Evolutionary conservation across 495 filamentous ascomycete genomes (phyloP).

Genomic region (Pseudotulostoma volvatum): DNA sequence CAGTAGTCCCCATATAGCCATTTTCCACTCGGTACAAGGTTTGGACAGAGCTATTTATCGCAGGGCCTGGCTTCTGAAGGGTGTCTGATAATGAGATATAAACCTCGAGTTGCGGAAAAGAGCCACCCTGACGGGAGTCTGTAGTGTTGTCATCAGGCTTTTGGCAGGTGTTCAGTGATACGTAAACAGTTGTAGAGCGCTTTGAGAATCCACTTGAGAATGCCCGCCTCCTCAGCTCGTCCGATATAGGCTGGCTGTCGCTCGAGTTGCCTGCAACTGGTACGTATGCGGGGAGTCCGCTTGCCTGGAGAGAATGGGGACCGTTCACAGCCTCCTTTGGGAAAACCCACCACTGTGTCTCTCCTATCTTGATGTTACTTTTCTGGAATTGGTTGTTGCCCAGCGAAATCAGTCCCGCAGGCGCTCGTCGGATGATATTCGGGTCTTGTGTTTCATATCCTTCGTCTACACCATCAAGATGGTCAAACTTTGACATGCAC

Average conservation of each 20-base stretch:
- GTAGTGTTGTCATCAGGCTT: slow-evolving; percentile 42
- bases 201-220: slow-evolving; percentile 8
- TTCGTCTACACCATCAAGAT: slow-evolving; percentile 9
- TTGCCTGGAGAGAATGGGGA: slow-evolving; percentile 10
- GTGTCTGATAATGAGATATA: slow-evolving; percentile 53
- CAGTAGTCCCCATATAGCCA: slow-evolving; percentile 38
- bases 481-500: slow-evolving; percentile 1
- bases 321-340: slow-evolving; percentile 25
- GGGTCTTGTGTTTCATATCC: slow-evolving; percentile 30
- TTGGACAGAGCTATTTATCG: slow-evolving; percentile 24
- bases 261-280: slow-evolving; percentile 3
- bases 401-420: slow-evolving; percentile 30
- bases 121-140: slow-evolving; percentile 7
- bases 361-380: slow-evolving; percentile 40
- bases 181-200: slow-evolving; percentile 41
- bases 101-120: slow-evolving; percentile 55
- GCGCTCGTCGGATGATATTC: slow-evolving; percentile 46
- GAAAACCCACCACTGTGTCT: slow-evolving; percentile 40
- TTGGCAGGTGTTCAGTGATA: slow-evolving; percentile 67
- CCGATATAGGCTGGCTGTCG: slow-evolving; percentile 1
- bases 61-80: slow-evolving; percentile 53
- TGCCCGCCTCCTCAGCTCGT: slow-evolving; percentile 14
- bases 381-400: slow-evolving; percentile 44
- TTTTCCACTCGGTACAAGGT: slow-evolving; percentile 27
- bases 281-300: slow-evolving; percentile 26